Percentiles rank a stretch among this genome's conserved stretches.
phyloP scores from a whole-genome alignment of 2,329 filamentous ascomycete genomes.

The Clarireedia homoeocarpa region DNA sequence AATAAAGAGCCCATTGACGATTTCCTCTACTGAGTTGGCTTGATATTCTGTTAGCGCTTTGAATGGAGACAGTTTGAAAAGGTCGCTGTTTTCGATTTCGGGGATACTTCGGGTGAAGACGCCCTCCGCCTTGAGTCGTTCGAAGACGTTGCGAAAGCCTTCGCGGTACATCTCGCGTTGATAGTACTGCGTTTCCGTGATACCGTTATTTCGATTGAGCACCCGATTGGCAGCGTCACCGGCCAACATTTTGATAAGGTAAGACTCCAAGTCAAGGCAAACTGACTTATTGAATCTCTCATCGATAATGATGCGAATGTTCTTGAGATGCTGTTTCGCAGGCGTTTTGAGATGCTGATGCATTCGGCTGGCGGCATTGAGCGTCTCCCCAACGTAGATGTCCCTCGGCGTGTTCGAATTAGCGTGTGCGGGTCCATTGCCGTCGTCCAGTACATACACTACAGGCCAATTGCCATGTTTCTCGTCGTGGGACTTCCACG shows the following conservation, averaged over 20 bases:
- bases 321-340: conserved; percentile 13
- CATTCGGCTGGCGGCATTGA: conserved; percentile 9
- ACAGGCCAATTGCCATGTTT: too few species aligned
- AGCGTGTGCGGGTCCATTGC: not conserved
- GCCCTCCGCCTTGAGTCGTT: conserved; percentile 11
- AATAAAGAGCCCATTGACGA: conserved; percentile 9
- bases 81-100: too few species aligned
- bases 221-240: conserved; percentile 12
- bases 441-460: not conserved
- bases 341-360: conserved; percentile 12
- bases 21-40: conserved; percentile 11
- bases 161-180: conserved; percentile 12
- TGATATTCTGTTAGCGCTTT: conserved; percentile 13
- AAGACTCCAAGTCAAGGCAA: conserved; percentile 14
- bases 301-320: conserved; percentile 12
- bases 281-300: conserved; percentile 14
- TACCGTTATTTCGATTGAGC: conserved; percentile 13
- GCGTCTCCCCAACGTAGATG: conserved; percentile 13
- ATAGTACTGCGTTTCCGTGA: conserved; percentile 11
- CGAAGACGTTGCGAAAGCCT: conserved; percentile 11
- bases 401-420: conserved; percentile 10
- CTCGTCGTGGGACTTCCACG: too few species aligned
- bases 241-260: conserved; percentile 14
- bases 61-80: not conserved
- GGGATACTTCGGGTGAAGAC: conserved; percentile 2